phyloP scores from a whole-genome alignment of 768 basidiomycete genomes.

The Amanita rubescens region DNA sequence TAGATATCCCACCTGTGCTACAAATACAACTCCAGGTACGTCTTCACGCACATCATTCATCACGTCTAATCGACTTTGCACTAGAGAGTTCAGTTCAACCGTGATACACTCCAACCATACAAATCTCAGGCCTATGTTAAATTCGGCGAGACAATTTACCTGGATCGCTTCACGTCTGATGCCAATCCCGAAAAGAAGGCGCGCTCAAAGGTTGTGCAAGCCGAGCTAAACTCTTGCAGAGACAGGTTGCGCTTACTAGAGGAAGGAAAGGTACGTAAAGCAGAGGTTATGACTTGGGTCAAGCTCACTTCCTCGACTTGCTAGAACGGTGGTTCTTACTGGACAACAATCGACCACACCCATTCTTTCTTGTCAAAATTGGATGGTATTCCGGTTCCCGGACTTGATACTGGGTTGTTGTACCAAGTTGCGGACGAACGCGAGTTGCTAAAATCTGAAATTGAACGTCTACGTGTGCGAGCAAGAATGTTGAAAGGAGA shows the following conservation, averaged over 20 bases:
- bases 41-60: neutral
- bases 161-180: conserved; percentile 88
- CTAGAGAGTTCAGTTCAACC: conserved; percentile 91
- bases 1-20: conserved; percentile 82
- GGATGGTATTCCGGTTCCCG: conserved; percentile 33
- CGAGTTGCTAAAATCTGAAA: conserved; percentile 42
- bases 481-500: conserved; percentile 53
- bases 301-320: neutral
- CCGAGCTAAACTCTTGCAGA: conserved; percentile 53
- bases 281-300: too few relatives aligned
- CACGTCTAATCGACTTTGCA: conserved; percentile 8
- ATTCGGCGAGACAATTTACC: conserved; percentile 77
- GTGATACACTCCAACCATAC: conserved; percentile 83
- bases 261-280: conserved; percentile 58
- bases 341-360: conserved; percentile 46
- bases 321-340: conserved; percentile 58
- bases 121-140: conserved; percentile 96
- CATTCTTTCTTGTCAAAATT: conserved; percentile 50
- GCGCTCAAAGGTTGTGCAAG: conserved; percentile 62
- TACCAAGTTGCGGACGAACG: conserved; percentile 47
- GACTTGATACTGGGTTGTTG: conserved; percentile 55
- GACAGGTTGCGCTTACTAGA: conserved; percentile 62
- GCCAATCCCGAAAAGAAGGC: conserved; percentile 66
- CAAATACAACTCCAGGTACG: conserved; percentile 94
- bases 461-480: conserved; percentile 44